These are phyloP conservation scores for Phialocephala sp. DNA, from an alignment of 2,329 filamentous ascomycete genomes.

Conservation along the genomic window DNA sequence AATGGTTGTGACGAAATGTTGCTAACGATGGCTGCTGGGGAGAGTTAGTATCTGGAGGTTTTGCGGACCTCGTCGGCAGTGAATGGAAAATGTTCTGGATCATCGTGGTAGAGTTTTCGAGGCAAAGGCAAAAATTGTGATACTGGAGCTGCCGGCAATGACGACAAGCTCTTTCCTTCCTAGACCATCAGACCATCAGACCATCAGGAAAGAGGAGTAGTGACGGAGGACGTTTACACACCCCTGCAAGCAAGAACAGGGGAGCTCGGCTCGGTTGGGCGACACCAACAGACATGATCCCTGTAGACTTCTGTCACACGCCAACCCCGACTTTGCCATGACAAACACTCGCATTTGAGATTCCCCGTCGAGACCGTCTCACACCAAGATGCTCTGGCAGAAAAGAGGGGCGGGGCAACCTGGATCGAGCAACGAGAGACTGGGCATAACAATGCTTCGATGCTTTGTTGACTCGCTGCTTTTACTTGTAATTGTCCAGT, in stretches of 20 bases:
- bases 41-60: background rate
- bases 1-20: slow-evolving; percentile 6
- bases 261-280: background rate
- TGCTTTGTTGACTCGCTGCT: slow-evolving; percentile 12
- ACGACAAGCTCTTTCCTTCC: slow-evolving; percentile 10
- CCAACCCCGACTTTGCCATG: slow-evolving; percentile 14
- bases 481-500: background rate
- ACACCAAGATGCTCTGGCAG: slow-evolving; percentile 6
- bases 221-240: slow-evolving; percentile 10
- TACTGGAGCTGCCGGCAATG: slow-evolving; percentile 7
- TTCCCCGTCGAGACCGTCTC: background rate
- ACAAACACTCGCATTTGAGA: background rate
- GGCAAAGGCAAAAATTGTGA: background rate
- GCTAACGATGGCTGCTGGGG: background rate
- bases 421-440: background rate
- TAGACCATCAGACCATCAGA: too few relatives aligned
- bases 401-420: slow-evolving; percentile 4
- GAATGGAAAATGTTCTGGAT: background rate
- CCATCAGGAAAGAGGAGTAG: background rate
- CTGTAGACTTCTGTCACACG: slow-evolving; percentile 16
- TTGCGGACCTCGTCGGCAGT: slow-evolving; percentile 9
- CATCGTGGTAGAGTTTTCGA: background rate
- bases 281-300: too few relatives aligned
- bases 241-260: background rate
- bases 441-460: background rate